Evolutionary conservation across 495 filamentous ascomycete species (phyloP), one percentile per base, ranked within the genome.

Genomic region (Tuber melanosporum): DNA sequence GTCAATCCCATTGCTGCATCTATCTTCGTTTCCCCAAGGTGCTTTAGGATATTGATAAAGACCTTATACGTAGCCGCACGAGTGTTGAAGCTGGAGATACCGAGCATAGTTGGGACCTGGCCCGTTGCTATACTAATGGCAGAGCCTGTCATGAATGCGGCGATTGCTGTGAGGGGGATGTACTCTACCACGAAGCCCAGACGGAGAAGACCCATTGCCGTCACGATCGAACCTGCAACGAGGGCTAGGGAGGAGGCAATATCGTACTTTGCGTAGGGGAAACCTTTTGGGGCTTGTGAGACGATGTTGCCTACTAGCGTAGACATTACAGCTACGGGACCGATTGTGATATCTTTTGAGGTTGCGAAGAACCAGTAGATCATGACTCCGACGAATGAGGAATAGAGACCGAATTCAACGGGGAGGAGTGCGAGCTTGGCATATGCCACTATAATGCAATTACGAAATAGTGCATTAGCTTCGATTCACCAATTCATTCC

Each of bases 351-450:
- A 85, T 99, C 95, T 83, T 99, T 99, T 0, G 96, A 98, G 1
- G 95, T 99, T 2, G 95, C 95, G 81, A 99, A 98, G 84, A 98
- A 96, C 95, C 95, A 98, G 80, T 99, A 99, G 71, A 97, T 84
- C 77, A 98, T 83, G 6, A 98, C 95, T 42, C 95, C 95, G 91
- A 98, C 97, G 82, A 99, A 99, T 0, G 95, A 98, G 1, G 95
- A 95, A 83, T 99, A 99, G 0, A 99, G 86, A 73, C 95, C 95
- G 82, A 89, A 99, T 82, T 99, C 87, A 4, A 91, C 89, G 0
- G 87, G 86, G 36, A 99, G 87, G 66, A 90, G 86, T 12, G 95
- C 95, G 62, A 99, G 86, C 78, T 91, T 88, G 41, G 95, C 95
- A 85, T 99, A 99, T 3, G 96, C 94, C 95, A 99, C 82, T 83